Evolutionary conservation across 208 protist species (phyloP).

Genomic region (Leishmania aethiopica): DNA sequence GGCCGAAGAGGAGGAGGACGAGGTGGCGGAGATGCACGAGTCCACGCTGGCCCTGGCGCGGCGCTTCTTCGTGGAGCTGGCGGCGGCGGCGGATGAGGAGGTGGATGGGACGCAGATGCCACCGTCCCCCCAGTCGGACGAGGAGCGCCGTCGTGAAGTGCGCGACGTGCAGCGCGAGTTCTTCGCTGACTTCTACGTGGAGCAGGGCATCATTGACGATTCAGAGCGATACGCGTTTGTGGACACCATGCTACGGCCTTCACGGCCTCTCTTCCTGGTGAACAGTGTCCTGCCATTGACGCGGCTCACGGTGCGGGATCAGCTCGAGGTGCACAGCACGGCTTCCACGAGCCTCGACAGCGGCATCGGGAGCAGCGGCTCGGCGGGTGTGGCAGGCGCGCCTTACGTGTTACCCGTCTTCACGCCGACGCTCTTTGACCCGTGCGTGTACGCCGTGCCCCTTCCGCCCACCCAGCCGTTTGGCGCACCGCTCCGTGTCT

Average conservation of each 20-base stretch:
- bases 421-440: slow-evolving; percentile 28
- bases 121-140: slow-evolving; percentile 40
- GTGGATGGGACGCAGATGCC: slow-evolving; percentile 39
- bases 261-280: slow-evolving; percentile 50
- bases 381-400: not conserved
- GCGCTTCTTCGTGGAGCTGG: slow-evolving; percentile 71
- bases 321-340: slow-evolving; percentile 54
- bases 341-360: not conserved
- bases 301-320: slow-evolving; percentile 61
- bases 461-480: slow-evolving; percentile 48
- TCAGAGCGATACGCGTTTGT: slow-evolving; percentile 50
- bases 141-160: slow-evolving; percentile 58
- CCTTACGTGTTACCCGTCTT: slow-evolving; percentile 30
- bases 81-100: slow-evolving; percentile 59
- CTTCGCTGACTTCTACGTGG: slow-evolving; percentile 76
- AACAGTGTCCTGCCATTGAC: slow-evolving; percentile 52
- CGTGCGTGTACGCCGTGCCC: slow-evolving; percentile 43
- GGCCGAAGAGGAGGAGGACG: slow-evolving; percentile 42
- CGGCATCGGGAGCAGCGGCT: not conserved
- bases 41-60: slow-evolving; percentile 59
- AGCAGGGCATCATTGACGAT: slow-evolving; percentile 53
- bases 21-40: slow-evolving; percentile 37
- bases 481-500: slow-evolving; percentile 34
- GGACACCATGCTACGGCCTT: slow-evolving; percentile 58
- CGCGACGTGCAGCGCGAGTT: slow-evolving; percentile 67